A percentile compares a stretch with the other conserved stretches of the same genome.
Evolutionary conservation across 2,329 filamentous ascomycete genomes (phyloP).

Genomic region (Diatrype stigma): DNA sequence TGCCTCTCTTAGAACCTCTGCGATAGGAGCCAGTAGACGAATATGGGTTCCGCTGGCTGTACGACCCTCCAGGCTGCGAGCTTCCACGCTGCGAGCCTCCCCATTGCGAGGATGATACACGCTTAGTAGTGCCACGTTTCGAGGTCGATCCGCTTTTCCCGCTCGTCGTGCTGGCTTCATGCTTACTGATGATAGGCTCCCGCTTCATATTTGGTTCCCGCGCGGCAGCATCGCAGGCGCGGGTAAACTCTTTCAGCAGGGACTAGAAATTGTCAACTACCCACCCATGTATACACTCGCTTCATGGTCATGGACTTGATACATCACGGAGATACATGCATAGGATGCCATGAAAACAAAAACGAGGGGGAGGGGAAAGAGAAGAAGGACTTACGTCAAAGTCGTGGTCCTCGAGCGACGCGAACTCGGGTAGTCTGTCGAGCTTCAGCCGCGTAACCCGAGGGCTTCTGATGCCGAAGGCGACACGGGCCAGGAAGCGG

Average conservation of each 20-base stretch:
- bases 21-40: not conserved
- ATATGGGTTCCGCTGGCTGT: no score
- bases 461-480: slow-evolving; percentile 60
- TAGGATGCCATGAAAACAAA: no score
- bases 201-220: not conserved
- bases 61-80: no score
- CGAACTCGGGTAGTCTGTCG: slow-evolving; percentile 41
- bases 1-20: not conserved
- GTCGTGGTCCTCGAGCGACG: slow-evolving; percentile 50
- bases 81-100: not conserved
- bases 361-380: slow-evolving; percentile 3
- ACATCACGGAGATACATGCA: not conserved
- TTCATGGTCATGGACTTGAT: slow-evolving; percentile 1
- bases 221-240: slow-evolving; percentile 16
- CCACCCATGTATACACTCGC: slow-evolving; percentile 2
- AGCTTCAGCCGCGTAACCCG: slow-evolving; percentile 46
- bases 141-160: no score
- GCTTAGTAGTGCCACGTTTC: not conserved
- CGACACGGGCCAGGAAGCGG: slow-evolving; percentile 53
- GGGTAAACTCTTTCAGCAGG: slow-evolving; percentile 24
- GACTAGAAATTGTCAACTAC: slow-evolving; percentile 16
- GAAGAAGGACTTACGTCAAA: slow-evolving; percentile 39
- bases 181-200: not conserved
- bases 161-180: not conserved
- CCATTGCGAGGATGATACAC: not conserved